These are phyloP conservation scores for Coriaria nepalensis DNA, from an alignment of 306 rosid species.

Conservation along the genomic window DNA sequence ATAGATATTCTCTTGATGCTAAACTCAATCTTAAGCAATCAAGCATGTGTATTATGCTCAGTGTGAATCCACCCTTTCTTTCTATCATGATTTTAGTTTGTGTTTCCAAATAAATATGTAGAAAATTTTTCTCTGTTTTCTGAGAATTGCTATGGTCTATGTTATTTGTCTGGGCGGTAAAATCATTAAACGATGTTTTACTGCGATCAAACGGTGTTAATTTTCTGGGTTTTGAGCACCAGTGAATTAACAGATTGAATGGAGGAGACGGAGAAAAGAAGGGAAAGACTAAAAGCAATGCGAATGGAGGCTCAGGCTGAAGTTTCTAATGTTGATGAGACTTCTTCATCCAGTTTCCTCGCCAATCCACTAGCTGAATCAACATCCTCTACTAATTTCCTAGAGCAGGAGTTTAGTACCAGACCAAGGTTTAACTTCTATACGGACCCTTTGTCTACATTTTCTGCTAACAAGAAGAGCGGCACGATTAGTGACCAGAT, in stretches of 20 bases:
- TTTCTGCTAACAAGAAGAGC: constrained; percentile 41
- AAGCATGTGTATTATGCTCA: too few relatives aligned
- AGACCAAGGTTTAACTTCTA: constrained; percentile 68
- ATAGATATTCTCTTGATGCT: too few relatives aligned
- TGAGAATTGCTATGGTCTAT: too few relatives aligned
- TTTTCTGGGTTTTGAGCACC: too few relatives aligned
- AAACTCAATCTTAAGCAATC: too few relatives aligned
- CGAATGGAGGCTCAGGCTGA: constrained; percentile 51
- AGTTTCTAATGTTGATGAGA: constrained; percentile 13
- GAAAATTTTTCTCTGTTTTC: too few relatives aligned
- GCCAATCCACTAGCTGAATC: constrained; percentile 58
- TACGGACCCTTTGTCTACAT: constrained; percentile 86
- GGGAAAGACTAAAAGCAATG: constrained; percentile 64
- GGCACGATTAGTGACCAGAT: constrained; percentile 16
- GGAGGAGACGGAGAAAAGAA: constrained; percentile 83
- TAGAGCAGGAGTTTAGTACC: constrained; percentile 18
- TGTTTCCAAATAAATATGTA: too few relatives aligned
- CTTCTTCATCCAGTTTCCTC: constrained; percentile 32
- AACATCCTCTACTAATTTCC: constrained; percentile 17
- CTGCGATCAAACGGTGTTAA: too few relatives aligned
- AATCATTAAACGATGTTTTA: too few relatives aligned
- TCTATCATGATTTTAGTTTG: too few relatives aligned
- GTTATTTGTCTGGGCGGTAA: too few relatives aligned
- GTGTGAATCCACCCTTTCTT: too few relatives aligned
- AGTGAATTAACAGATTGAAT: constrained; percentile 21